Conservation (phyloP, 805 yeast species). For the Kodamaea jinghongensis region DNA sequence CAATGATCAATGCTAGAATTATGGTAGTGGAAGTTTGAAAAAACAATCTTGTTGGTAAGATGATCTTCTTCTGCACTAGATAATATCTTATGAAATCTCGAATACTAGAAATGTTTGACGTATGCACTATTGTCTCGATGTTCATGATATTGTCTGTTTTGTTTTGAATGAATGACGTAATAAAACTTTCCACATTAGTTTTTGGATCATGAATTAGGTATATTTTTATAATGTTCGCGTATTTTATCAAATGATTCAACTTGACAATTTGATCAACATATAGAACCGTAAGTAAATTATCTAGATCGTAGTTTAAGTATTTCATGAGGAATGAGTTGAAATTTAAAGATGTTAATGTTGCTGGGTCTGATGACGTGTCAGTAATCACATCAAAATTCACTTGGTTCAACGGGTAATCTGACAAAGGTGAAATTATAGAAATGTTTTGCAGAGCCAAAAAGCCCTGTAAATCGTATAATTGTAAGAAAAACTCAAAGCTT, state of each 20-base stretch:
- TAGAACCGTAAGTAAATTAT: constrained; percentile 19
- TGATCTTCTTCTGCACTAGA: constrained; percentile 8
- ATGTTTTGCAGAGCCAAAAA: constrained; percentile 4
- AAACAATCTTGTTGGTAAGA: constrained; percentile 6
- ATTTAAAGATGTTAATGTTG: neutral
- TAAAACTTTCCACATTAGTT: constrained; percentile 3
- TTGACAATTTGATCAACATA: constrained; percentile 24
- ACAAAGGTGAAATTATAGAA: constrained; percentile 12
- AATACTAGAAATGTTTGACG: constrained; percentile 12
- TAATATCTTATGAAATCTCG: constrained; percentile 18
- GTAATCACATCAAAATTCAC: constrained; percentile 2
- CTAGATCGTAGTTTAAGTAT: constrained; percentile 26
- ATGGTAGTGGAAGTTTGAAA: constrained; percentile 5
- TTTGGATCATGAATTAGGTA: constrained; percentile 19
- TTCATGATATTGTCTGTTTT: constrained; percentile 1
- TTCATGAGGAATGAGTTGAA: constrained; percentile 15
- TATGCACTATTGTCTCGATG: constrained; percentile 8
- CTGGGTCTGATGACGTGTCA: neutral
- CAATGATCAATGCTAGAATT: constrained; percentile 4
- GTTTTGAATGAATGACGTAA: neutral
- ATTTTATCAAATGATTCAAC: constrained; percentile 28
- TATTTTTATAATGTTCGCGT: constrained; percentile 21
- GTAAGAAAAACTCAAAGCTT: constrained; percentile 12
- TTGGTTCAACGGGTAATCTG: constrained; percentile 10
- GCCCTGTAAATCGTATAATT: constrained; percentile 11